These are phyloP conservation scores for Phytomonas sp. DNA, from an alignment of 208 protist species.

Conservation along the genomic window DNA sequence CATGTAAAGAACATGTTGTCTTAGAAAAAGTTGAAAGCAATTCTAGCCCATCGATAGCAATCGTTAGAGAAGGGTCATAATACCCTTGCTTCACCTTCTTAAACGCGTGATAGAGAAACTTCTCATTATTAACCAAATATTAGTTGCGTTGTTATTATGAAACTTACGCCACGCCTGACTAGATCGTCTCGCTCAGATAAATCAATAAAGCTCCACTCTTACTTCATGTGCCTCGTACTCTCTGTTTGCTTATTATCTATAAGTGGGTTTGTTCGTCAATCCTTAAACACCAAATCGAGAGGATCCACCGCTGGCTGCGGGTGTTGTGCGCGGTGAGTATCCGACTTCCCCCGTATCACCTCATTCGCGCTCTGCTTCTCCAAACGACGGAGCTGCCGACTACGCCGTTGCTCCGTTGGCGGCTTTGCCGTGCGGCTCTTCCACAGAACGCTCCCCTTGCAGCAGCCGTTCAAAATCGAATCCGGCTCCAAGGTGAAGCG, in stretches of 20 bases:
- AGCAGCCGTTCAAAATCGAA: conserved; percentile 92
- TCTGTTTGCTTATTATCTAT: background rate
- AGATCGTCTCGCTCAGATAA: background rate
- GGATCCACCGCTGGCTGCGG: conserved; percentile 46
- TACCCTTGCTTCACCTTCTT: background rate
- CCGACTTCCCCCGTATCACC: conserved; percentile 46
- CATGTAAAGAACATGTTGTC: background rate
- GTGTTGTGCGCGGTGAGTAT: conserved; percentile 59
- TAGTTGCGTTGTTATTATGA: background rate
- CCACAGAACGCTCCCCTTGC: conserved; percentile 92
- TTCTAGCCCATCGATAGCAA: background rate
- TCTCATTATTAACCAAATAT: background rate
- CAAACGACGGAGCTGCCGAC: conserved; percentile 60
- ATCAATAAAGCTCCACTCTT: background rate
- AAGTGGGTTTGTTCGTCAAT: conserved; percentile 10
- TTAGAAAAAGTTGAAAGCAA: background rate
- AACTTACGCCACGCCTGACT: background rate
- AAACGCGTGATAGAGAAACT: background rate
- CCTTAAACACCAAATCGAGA: conserved; percentile 63
- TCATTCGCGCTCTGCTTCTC: conserved; percentile 68
- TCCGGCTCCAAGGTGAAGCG: conserved; percentile 94
- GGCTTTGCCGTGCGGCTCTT: conserved; percentile 67
- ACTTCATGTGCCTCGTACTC: background rate
- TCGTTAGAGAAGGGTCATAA: background rate
- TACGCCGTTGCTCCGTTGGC: conserved; percentile 73